A percentile compares a stretch with the other conserved stretches of the same genome.
These are phyloP conservation scores for Paecilomyces dactylethromorphus DNA, from an alignment of 2,329 filamentous ascomycete species.

Conservation along the genomic window DNA sequence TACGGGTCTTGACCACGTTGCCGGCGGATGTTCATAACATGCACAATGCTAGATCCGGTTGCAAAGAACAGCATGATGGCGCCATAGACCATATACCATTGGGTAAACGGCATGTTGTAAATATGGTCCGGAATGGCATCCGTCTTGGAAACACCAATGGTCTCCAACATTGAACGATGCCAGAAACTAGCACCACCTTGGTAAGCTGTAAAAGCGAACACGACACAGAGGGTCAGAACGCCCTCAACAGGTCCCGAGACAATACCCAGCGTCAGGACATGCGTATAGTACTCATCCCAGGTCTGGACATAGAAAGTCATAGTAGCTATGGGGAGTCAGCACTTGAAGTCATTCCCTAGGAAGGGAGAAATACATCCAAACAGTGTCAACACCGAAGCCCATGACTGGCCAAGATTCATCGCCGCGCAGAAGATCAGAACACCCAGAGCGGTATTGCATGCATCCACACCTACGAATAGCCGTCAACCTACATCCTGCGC, in stretches of 20 bases:
- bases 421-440: slow-evolving; percentile 85
- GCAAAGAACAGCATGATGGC: slow-evolving; percentile 75
- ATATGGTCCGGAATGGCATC: slow-evolving; percentile 61
- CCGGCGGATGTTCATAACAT: slow-evolving; percentile 76
- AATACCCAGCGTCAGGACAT: slow-evolving; percentile 85
- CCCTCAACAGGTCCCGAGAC: slow-evolving; percentile 95
- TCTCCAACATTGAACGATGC: slow-evolving; percentile 72
- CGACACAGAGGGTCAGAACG: slow-evolving; percentile 71
- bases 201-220: slow-evolving; percentile 78
- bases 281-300: slow-evolving; percentile 99
- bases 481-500: neutral
- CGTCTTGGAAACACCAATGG: slow-evolving; percentile 60
- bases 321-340: slow-evolving; percentile 49
- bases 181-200: slow-evolving; percentile 89
- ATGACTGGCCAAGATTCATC: slow-evolving; percentile 88
- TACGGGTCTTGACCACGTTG: slow-evolving; percentile 64
- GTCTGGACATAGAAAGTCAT: slow-evolving; percentile 98
- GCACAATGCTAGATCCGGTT: slow-evolving; percentile 64
- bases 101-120: slow-evolving; percentile 78
- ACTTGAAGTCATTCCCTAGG: neutral
- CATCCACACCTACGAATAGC: slow-evolving; percentile 62
- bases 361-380: slow-evolving; percentile 62
- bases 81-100: slow-evolving; percentile 90
- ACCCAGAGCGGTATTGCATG: slow-evolving; percentile 90
- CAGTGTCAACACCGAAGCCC: slow-evolving; percentile 76